A percentile compares a stretch with the other conserved stretches of the same genome.
Conservation (phyloP, 306 rosid species). For the Rosa lucieae region DNA sequence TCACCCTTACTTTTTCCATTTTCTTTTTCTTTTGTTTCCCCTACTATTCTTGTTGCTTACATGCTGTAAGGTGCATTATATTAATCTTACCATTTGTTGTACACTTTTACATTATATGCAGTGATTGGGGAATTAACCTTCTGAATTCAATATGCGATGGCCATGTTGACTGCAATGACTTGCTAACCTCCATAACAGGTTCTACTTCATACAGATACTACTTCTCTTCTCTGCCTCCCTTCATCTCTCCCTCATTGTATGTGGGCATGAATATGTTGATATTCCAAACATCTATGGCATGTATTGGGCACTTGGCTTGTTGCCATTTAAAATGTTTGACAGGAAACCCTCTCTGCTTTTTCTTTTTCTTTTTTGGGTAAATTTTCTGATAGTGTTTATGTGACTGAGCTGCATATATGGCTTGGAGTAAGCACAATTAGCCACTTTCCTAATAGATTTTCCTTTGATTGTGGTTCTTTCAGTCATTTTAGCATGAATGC, state of each 20-base stretch:
- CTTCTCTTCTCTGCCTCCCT: background rate
- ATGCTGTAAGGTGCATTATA: conserved; percentile 15
- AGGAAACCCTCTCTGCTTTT: background rate
- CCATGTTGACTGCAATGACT: conserved; percentile 61
- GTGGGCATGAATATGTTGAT: background rate
- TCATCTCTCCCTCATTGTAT: conserved; percentile 6
- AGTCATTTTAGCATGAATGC: background rate
- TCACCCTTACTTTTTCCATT: conserved; percentile 1
- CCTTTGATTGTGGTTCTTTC: background rate
- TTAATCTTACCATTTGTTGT: conserved; percentile 7
- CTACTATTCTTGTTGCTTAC: conserved; percentile 13
- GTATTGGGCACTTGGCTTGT: background rate
- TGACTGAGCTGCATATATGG: background rate
- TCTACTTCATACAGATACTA: conserved; percentile 9
- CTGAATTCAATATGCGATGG: conserved; percentile 76
- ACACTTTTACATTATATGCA: conserved; percentile 32
- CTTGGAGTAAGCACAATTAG: background rate
- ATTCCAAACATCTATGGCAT: conserved; percentile 1
- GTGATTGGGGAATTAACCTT: conserved; percentile 73
- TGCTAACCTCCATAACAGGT: conserved; percentile 89
- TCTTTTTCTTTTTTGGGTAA: background rate
- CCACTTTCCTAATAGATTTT: background rate
- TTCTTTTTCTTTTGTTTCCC: conserved; percentile 15
- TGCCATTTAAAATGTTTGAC: background rate
- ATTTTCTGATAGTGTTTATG: background rate